A percentile compares a stretch with the other conserved stretches of the same genome.
Conservation (phyloP, 306 rosid species). For the Macrotyloma uniflorum region DNA sequence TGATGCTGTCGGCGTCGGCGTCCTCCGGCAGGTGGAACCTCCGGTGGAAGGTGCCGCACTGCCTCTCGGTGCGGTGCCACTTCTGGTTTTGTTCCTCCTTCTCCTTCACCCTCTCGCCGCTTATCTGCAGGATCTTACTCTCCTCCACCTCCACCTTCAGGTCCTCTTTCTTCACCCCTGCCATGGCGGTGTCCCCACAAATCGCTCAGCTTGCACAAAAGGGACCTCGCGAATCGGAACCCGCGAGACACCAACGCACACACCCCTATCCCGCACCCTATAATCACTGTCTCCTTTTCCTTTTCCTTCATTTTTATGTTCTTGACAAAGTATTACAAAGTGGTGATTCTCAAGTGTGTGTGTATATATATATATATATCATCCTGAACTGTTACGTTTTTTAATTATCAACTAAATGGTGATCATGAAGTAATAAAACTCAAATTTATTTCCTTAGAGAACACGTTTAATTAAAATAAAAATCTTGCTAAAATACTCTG, state of each 20-base stretch:
- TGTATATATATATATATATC: neutral
- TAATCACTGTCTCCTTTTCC: constrained; percentile 37
- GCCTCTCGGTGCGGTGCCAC: constrained; percentile 48
- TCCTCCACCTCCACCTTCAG: constrained; percentile 52
- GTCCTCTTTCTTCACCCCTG: constrained; percentile 49
- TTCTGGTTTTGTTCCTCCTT: constrained; percentile 35
- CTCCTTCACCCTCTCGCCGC: constrained; percentile 50
- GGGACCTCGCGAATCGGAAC: constrained; percentile 37
- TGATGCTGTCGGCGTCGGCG: constrained; percentile 21
- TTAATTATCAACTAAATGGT: no score
- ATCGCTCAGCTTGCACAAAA: constrained; percentile 34
- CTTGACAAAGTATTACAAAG: neutral
- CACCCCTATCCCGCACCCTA: constrained; percentile 50
- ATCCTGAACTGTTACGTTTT: neutral
- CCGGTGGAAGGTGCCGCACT: constrained; percentile 35
- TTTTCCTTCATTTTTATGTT: constrained; percentile 25
- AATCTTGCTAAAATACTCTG: no score
- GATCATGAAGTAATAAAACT: neutral
- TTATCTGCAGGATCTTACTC: constrained; percentile 41
- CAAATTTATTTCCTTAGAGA: neutral
- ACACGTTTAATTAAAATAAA: no score
- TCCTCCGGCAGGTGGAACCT: constrained; percentile 45
- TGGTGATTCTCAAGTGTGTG: neutral
- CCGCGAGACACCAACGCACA: constrained; percentile 48
- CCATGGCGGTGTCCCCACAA: neutral